A percentile compares a stretch with the other conserved stretches of the same genome.
These are phyloP conservation scores for Didymosphaeria variabile DNA, from an alignment of 2,329 filamentous ascomycete species.

Conservation along the genomic window DNA sequence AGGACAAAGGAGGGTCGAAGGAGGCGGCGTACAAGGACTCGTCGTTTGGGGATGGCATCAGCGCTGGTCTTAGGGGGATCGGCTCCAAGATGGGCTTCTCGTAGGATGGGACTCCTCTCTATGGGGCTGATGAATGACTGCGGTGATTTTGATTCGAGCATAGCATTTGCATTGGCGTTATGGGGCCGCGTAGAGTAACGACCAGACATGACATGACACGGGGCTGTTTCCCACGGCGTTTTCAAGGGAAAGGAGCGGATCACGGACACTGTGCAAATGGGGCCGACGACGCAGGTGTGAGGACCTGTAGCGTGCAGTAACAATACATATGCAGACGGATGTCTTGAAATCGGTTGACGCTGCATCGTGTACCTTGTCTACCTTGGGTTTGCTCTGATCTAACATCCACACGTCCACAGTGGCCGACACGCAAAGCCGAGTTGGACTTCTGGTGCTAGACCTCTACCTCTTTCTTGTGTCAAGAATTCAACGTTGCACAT, in stretches of 20 bases:
- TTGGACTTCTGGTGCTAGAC: too few species aligned
- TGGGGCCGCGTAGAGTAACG: constrained; percentile 1
- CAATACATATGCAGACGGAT: too few species aligned
- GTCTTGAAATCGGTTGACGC: too few species aligned
- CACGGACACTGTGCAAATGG: background rate
- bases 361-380: too few species aligned
- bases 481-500: too few species aligned
- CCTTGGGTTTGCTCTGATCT: too few species aligned
- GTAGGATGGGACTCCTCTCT: constrained; percentile 26
- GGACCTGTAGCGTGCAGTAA: too few species aligned
- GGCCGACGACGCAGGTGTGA: too few species aligned
- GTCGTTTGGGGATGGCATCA: constrained; percentile 31
- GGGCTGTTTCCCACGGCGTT: constrained; percentile 3
- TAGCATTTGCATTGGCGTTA: constrained; percentile 15
- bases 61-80: constrained; percentile 38
- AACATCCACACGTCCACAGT: too few species aligned
- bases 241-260: background rate
- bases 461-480: too few species aligned
- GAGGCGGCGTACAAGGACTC: constrained; percentile 26
- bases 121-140: background rate
- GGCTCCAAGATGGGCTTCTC: constrained; percentile 42
- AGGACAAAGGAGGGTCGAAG: constrained; percentile 32
- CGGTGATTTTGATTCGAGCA: background rate
- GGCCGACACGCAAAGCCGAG: too few species aligned
- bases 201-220: constrained; percentile 2